Evolutionary conservation across 148 eudicot species (phyloP).

Genomic region (Rhododendron simsii): DNA sequence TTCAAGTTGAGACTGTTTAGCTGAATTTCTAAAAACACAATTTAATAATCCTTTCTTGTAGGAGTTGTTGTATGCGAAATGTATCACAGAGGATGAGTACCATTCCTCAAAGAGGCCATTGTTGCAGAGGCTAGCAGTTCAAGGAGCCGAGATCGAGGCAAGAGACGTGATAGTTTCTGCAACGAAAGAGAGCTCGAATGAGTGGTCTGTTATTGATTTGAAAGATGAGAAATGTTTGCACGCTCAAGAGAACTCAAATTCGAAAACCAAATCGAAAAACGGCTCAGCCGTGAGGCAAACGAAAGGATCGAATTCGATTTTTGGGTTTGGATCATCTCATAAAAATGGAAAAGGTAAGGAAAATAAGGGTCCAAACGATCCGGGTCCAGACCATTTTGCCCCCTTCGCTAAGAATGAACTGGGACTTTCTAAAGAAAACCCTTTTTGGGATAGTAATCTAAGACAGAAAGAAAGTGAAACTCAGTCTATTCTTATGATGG

Average conservation of each 20-base stretch:
- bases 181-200: slow-evolving; percentile 30
- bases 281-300: slow-evolving; percentile 42
- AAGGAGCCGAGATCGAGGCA: slow-evolving; percentile 72
- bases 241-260: slow-evolving; percentile 27
- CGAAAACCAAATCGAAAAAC: slow-evolving; percentile 36
- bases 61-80: slow-evolving; percentile 82
- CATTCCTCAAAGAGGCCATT: slow-evolving; percentile 84
- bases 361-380: slow-evolving; percentile 40
- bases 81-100: slow-evolving; percentile 87
- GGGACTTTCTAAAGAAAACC: slow-evolving; percentile 42
- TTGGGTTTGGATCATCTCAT: slow-evolving; percentile 41
- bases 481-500: slow-evolving; percentile 53
- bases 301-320: slow-evolving; percentile 52
- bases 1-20: neutral
- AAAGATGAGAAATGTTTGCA: slow-evolving; percentile 43
- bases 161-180: slow-evolving; percentile 48
- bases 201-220: slow-evolving; percentile 81
- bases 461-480: slow-evolving; percentile 31
- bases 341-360: slow-evolving; percentile 33
- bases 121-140: slow-evolving; percentile 74
- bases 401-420: slow-evolving; percentile 19
- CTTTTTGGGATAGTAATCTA: slow-evolving; percentile 41
- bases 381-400: slow-evolving; percentile 16
- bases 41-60: slow-evolving; percentile 15
- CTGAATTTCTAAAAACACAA: neutral